Evolutionary conservation across 129 eudicot species (phyloP), one percentile per base, ranked within the genome.

Genomic region (Ambrosia trifida): DNA sequence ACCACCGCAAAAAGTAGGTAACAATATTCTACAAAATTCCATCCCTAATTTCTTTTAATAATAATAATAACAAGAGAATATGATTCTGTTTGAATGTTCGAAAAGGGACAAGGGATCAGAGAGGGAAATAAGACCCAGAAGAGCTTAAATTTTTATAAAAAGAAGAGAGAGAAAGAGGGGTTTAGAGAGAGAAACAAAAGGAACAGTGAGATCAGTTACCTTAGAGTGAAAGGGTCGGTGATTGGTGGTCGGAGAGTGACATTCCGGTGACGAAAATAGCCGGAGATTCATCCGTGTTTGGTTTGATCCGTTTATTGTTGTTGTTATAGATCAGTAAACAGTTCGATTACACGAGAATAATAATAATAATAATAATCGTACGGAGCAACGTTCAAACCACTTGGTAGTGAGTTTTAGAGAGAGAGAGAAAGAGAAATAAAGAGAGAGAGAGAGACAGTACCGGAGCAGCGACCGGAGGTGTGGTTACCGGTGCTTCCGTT

Each of bases 81-180:
- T 72, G 88, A 88, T 72, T 81, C 81, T 61, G 68, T 31, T 72
- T 73, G 64, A 64, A 76, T 82, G 84, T 74, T 52, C 70, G 13
- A 71, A 83, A 80, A 67, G 81, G 59, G 77, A 80, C 85, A 82
- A 30, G 78, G 67, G 73, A 73, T 66, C 62, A 70, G 61, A 64
- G 46, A 2, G 30, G 53, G 81, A 65, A 77, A 66, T 70, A 69
- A 56, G 18, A 45, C 70, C 41, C 44, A 28, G 43, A 72, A 33
- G 68, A 60, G 69, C 76, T 60, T 50, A 28, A 65, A 11, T 13
- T 38, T 2, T 13, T 36, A 54, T 54, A 66, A 11, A 11, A 12
- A 58, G 38, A 31, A n/a, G 79, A 17, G 20, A 16, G 60, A 20
- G 20, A 65, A 50, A 71, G 38, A 24, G 58, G 80, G 18, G 24